Percentiles rank a stretch among this genome's conserved stretches.
These are phyloP conservation scores for Quercus lobata DNA, from an alignment of 331 rosid genomes.

Conservation along the genomic window DNA sequence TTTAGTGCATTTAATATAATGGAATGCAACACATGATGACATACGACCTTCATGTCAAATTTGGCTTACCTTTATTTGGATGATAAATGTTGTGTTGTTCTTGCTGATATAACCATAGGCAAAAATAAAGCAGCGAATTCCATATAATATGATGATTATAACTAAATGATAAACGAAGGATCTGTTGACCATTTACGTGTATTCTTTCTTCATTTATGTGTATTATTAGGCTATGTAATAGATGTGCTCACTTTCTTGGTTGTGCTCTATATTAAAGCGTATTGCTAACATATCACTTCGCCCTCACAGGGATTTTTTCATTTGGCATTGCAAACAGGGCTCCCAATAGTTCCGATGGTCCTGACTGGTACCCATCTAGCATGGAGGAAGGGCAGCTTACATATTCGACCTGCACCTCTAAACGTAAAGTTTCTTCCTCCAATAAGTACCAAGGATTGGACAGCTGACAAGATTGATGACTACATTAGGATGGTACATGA, in stretches of 20 bases:
- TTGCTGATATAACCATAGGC: not conserved
- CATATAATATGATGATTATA: not conserved
- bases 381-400: constrained; percentile 59
- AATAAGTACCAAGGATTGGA: constrained; percentile 43
- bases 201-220: not conserved
- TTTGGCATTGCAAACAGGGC: constrained; percentile 51
- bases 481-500: constrained; percentile 28
- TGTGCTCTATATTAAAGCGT: not conserved
- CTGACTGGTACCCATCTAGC: constrained; percentile 54
- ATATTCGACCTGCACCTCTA: constrained; percentile 43
- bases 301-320: constrained; percentile 55
- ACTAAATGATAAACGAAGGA: not conserved
- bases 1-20: not conserved
- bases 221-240: not conserved
- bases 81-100: not conserved
- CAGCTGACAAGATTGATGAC: constrained; percentile 39
- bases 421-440: constrained; percentile 46
- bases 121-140: not conserved
- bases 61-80: not conserved
- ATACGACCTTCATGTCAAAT: not conserved
- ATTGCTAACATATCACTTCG: not conserved
- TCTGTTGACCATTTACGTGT: not conserved
- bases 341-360: constrained; percentile 56
- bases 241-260: not conserved
- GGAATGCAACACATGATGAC: not conserved